Conservation (phyloP, 352 stramenopile genomes). For the Phytopythium mirpurense region DNA sequence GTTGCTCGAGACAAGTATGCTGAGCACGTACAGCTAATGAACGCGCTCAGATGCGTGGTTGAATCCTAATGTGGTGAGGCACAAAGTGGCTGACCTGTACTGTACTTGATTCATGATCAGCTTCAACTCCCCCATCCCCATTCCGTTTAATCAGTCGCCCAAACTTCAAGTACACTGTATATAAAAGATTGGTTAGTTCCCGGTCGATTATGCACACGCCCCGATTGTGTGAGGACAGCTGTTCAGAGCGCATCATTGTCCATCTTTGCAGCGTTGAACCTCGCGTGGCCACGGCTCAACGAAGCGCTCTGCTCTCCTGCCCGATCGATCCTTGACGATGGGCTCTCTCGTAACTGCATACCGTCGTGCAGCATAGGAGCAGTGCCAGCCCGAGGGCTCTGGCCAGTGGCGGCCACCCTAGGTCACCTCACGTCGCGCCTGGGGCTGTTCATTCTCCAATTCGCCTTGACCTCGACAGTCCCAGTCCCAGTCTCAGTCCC, state of each 20-base stretch:
- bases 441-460: slow-evolving; percentile 15
- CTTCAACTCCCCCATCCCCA: neutral
- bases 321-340: neutral
- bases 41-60: neutral
- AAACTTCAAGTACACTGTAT: neutral
- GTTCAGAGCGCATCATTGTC: too few species aligned
- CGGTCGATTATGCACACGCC: neutral
- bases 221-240: neutral
- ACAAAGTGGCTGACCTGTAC: neutral
- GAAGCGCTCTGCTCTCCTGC: neutral
- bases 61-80: neutral
- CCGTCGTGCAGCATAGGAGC: too few species aligned
- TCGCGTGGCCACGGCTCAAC: too few species aligned
- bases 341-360: too few species aligned
- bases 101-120: neutral
- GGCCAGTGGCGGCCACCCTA: neutral
- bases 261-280: neutral
- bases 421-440: neutral
- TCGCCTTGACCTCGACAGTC: slow-evolving; percentile 9
- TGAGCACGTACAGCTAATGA: too few species aligned
- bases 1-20: too few species aligned
- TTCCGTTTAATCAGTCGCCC: neutral
- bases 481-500: neutral
- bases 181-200: neutral
- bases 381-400: neutral